phyloP scores from a whole-genome alignment of 331 rosid genomes.

The Quercus tomentella region DNA sequence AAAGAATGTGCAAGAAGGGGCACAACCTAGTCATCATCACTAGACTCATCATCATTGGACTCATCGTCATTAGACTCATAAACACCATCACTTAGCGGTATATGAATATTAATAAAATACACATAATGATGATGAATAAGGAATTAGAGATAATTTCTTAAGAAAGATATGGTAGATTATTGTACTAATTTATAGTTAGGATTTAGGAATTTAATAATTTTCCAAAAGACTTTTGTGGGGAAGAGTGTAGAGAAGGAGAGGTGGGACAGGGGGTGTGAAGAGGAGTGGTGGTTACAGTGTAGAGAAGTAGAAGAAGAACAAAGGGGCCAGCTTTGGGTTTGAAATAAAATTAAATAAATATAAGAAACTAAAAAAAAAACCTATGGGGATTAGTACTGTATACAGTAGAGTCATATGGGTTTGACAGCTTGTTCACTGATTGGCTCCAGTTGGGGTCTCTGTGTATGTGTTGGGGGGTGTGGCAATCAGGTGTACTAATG shows the following conservation, averaged over 20 bases:
- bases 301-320: neutral
- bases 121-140: no score
- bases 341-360: neutral
- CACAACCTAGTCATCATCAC: no score
- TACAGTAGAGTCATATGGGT: constrained; percentile 1
- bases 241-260: neutral
- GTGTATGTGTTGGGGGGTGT: neutral
- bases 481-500: neutral
- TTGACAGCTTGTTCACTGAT: constrained; percentile 37
- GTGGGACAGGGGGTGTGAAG: neutral
- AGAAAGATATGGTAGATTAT: no score
- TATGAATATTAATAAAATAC: no score
- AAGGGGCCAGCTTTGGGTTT: neutral
- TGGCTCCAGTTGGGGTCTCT: constrained; percentile 23
- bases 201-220: no score
- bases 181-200: no score
- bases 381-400: neutral
- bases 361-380: no score
- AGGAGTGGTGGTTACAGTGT: neutral
- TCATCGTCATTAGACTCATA: no score
- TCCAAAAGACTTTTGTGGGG: neutral
- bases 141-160: no score
- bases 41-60: no score
- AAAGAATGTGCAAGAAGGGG: no score
- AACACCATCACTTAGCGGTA: no score